Base-by-base conservation (phyloP, 2,329 filamentous ascomycete species). In the Xylaria sp. region DNA sequence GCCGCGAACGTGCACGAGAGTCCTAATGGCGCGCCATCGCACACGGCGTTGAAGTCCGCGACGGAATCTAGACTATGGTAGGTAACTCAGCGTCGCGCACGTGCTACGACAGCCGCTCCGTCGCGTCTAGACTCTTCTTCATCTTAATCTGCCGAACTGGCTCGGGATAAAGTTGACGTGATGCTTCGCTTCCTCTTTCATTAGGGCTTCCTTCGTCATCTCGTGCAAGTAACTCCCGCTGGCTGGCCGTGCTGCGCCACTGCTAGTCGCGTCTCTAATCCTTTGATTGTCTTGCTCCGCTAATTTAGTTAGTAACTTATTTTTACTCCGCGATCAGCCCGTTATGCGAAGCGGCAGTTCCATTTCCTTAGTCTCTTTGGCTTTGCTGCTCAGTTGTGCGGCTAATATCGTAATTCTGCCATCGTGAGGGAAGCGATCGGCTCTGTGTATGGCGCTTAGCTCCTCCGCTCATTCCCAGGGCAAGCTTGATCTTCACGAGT, bases 131-230 rank as follows among this genome's bases (percentile, higher is more conserved):
- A 4, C 12, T 69, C 50, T 61, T 67, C 32, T 29, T 92, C 85
- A 6, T 35, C 8, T 35, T 82, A 77, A 1, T 42, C 12, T 42
- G 21, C 13, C 12, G n/a, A n/a, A n/a, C n/a, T n/a, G 47, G 9
- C 40, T 98, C 86, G 21, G 98, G 82, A 78, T 98, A 93, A 60
- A 98, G 94, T 78, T 97, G 81, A 98, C 97, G 84, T 98, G 72
- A 95, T 93, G 12, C 94, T 88, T n/a, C 95, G 89, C 61, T 97
- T 84, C 0, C 57, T 27, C 72, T 12, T 63, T 27, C 2, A 65
- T 18, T 1, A 75, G 63, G 9, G 71, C 74, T n/a, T 67, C 42
- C 51, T 61, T 67, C 35, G 69, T 47, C 2, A 25, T 25, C 47
- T 63, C 58, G 21, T 63, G 48, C 23, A 61, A 25, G 48, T 27